Base-by-base conservation (phyloP, 2,329 filamentous ascomycete species). In the Cryphonectria parasitica region DNA sequence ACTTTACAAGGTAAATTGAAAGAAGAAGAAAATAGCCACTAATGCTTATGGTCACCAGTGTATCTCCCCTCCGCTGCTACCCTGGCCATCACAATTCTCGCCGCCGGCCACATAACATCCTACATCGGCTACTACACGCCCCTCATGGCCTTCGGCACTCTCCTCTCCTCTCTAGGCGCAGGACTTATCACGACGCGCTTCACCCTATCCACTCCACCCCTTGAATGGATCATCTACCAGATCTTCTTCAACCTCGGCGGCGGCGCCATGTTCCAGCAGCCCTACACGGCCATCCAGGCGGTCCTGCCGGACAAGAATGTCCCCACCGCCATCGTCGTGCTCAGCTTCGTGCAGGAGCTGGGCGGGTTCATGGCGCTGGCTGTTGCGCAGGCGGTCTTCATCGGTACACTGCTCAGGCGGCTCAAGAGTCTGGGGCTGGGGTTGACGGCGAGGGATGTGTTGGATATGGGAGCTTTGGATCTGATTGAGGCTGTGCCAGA, bases 161-260 rank as follows among this genome's bases (percentile, higher is more conserved):
- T 82, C 67, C 76, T 81, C 64, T 81, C 75, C 72, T 75, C 69
- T 1, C 7, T 64, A 1, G 60, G 65, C 25, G 61, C 65, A 1
- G 65, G 86, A 15, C 81, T 89, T 64, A 79, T 89, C n/a, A 60
- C 28, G 72, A 84, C 85, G 2, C 88, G 85, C 0, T 82, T 88
- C 15, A 78, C 78, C 64, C 78, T 84, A 2, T 72, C 81, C 74
- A 86, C 84, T 2, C 78, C 81, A 1, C 77, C 83, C 10, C 74
- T 76, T 15, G 79, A 81, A 65, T 89, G 87, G 87, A 85, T 88
- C 73, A 85, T 86, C 36, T 89, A 85, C 77, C 86, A 88, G 76
- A 82, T 85, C 39, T 75, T 89, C 43, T 79, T 82, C 34, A 31
- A 39, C 17, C 28, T 36, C 15, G 63, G 68, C 25, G 54, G 39